A percentile compares a stretch with the other conserved stretches of the same genome.
Evolutionary conservation across 768 basidiomycete genomes (phyloP).

Genomic region (Macrolepiota albuminosa): DNA sequence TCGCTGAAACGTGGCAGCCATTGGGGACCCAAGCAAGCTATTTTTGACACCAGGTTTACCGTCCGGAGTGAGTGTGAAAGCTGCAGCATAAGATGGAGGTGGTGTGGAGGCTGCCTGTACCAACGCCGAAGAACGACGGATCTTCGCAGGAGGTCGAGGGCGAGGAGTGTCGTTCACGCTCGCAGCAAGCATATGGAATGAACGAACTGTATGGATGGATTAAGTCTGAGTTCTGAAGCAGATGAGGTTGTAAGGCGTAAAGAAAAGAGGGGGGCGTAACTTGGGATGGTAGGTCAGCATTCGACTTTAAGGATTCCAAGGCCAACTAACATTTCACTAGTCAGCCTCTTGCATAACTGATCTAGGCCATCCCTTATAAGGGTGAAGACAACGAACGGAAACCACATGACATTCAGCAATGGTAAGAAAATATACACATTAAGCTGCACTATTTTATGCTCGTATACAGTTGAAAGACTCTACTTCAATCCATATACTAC

Average conservation of each 20-base stretch:
- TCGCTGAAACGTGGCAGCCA: conserved; percentile 30
- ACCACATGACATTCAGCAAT: conserved; percentile 2
- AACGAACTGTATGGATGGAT: neutral
- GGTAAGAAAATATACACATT: conserved; percentile 1
- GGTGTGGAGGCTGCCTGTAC: conserved; percentile 29
- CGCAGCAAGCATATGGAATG: conserved; percentile 27
- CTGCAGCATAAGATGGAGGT: conserved; percentile 42
- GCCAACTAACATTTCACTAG: neutral
- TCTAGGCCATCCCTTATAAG: conserved; percentile 2
- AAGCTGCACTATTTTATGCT: conserved; percentile 13
- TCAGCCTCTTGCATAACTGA: conserved; percentile 5
- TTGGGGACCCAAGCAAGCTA: conserved; percentile 32
- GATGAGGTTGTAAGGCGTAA: neutral
- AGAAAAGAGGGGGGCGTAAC: neutral
- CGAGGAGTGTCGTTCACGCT: conserved; percentile 48
- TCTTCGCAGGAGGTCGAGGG: conserved; percentile 68
- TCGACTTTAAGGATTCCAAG: neutral
- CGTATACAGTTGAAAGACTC: conserved; percentile 5
- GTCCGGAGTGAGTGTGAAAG: conserved; percentile 29
- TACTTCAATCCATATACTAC: conserved; percentile 5
- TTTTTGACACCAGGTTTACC: conserved; percentile 19
- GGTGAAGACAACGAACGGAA: neutral
- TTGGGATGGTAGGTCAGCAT: neutral
- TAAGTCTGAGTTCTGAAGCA: neutral
- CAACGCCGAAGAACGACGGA: conserved; percentile 42